Base-by-base conservation (phyloP, 176 grass and related monocot species). In the Rhynchospora breviuscula region DNA sequence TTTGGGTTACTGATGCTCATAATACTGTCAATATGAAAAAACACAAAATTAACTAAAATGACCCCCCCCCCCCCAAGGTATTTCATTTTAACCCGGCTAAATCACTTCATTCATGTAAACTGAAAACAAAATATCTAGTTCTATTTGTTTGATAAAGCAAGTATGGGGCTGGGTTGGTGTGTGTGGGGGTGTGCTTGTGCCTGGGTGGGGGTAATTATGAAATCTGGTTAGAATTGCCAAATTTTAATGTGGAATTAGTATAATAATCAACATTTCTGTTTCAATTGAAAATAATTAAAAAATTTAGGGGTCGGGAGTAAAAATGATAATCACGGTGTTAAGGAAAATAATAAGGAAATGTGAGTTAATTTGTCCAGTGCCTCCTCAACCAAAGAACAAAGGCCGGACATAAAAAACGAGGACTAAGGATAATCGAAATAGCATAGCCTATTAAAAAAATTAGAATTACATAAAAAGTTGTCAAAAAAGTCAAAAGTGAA, bases 401-500 rank as follows among this genome's bases (percentile, higher is more conserved):
- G 56, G 47, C 1, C 6, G 5, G 21, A 26, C 23, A 77, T 67
- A 43, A 54, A 77, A 13, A 77, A 17, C 8, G 21, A 13, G 18
- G 40, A 65, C 2, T 6, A 82, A 67, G 63, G 62, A 82, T 44
- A 29, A 40, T 21, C 4, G 3, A 78, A 31, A 33, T 31, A 15
- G 2, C 11, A 77, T 78, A 78, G 13, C 51, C 8, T 1, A 78
- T 78, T 31, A 31, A 33, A 78, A 78, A 75, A 78, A 57, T 6
- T 68, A 35, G 29, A 13, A 66, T 5, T 66, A 82, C 63, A 61
- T 82, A 29, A 29, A 58, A 70, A 88, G 44, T 23, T 72, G 11
- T 31, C 52, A 69, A 18, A 7, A 83, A 83, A 87, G 79, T 70
- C 33, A 62, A 47, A 74, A 69, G 53, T 48, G 56, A 46, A 31